Conservation (phyloP, 345 rosid species). For the Hirschfeldia incana region DNA sequence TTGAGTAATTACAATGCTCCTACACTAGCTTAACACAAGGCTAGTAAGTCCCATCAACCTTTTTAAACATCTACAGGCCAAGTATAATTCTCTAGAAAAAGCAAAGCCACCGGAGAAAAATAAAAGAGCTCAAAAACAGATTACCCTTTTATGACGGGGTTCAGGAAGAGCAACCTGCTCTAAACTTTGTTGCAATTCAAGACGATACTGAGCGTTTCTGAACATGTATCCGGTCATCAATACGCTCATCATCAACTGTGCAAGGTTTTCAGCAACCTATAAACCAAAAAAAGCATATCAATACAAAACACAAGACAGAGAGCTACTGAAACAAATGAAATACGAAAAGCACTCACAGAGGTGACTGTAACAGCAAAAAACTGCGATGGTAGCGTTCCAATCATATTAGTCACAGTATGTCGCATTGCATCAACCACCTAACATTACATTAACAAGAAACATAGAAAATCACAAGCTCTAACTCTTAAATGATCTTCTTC, state of each 20-base stretch:
- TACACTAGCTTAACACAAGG: conserved; percentile 5
- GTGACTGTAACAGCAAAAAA: conserved; percentile 79
- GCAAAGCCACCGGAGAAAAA: not conserved
- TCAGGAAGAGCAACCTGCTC: conserved; percentile 90
- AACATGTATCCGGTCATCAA: conserved; percentile 99
- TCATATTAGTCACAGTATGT: conserved; percentile 92
- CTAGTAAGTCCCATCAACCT: not conserved
- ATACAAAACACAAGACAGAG: conserved; percentile 5
- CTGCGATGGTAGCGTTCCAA: conserved; percentile 91
- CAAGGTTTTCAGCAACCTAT: conserved; percentile 98
- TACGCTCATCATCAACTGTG: conserved; percentile 93
- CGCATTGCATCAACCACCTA: conserved; percentile 99
- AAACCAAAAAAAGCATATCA: conserved; percentile 12
- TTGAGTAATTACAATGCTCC: not conserved
- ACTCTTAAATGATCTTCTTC: not conserved
- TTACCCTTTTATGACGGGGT: conserved; percentile 64
- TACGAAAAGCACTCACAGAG: conserved; percentile 57
- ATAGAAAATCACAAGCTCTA: conserved; percentile 5
- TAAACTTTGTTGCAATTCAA: conserved; percentile 91
- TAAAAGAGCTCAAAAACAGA: not conserved
- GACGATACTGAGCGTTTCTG: conserved; percentile 79
- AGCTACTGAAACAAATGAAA: not conserved
- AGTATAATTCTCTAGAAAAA: not conserved
- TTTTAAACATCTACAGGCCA: not conserved
- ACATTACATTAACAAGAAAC: conserved; percentile 12